Base-by-base conservation (phyloP, 1,139 yeast genomes). In the Saccharomyces hybrid region DNA sequence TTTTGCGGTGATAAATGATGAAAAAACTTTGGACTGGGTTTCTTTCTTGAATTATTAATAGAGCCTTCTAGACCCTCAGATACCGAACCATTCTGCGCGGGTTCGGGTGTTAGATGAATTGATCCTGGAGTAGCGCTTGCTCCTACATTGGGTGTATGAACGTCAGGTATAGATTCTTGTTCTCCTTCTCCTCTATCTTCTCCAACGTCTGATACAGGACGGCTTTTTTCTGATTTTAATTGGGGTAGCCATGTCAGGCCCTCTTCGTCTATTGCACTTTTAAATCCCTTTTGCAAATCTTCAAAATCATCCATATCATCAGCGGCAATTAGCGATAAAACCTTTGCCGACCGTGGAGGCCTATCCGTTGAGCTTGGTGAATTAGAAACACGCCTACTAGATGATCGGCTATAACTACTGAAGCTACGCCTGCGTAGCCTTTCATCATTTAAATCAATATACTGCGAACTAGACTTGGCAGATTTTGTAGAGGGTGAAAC, bases 271-370 rank as follows among this genome's bases (percentile, higher is more conserved):
- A 62, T 53, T 7, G 65, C 67, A 49, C 60, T 58, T 47, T 60
- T 54, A 48, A 68, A 67, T 26, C 60, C 70, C 34, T 65, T 65
- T 52, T 68, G 70, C 32, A 68, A 54, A 54, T 62, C 65, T 46
- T 65, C 59, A 54, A 66, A 68, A 38, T 68, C 71, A 50, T 65
- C 67, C 61, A 67, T 58, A 54, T 68, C 71, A 48, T 66, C 69
- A 2, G 66, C 68, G 23, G 59, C 69, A 27, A 63, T 58, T 41
- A 57, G 60, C 1, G 70, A 64, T 27, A 66, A 51, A 5, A 66
- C 66, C 48, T 60, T 63, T 13, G 67, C 65, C n/a, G 67, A 61
- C 46, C 62, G 56, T 5, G 63, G 62, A 4, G 62, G 58, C 19
- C 50, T 52, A 28, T 59, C 60, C 9, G 57, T 47, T 9, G 54